phyloP scores from a whole-genome alignment of 352 stramenopile species.

The Globisporangium spinosum region DNA sequence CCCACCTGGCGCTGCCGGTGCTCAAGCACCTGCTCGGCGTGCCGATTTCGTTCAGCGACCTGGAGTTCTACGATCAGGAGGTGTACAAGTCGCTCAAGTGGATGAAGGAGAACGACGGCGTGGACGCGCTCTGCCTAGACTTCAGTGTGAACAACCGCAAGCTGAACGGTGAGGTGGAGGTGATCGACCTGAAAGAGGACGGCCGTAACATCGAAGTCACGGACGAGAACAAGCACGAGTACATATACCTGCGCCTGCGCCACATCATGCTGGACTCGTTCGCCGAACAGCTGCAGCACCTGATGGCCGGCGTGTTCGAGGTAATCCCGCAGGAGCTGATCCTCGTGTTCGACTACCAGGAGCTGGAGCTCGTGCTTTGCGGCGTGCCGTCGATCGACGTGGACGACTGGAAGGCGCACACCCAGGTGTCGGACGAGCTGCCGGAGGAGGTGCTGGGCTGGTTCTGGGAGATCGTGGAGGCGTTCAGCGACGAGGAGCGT shows the following conservation, averaged over 20 bases:
- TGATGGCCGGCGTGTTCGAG: conserved; percentile 95
- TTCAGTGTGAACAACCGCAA: conserved; percentile 84
- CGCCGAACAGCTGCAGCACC: conserved; percentile 89
- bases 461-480: conserved; percentile 66
- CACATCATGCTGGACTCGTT: conserved; percentile 96
- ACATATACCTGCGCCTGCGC: conserved; percentile 92
- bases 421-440: conserved; percentile 86
- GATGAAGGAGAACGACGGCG: conserved; percentile 81
- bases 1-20: conserved; percentile 79
- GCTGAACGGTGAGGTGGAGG: conserved; percentile 68
- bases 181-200: conserved; percentile 81
- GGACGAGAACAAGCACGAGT: conserved; percentile 98
- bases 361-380: conserved; percentile 79
- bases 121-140: conserved; percentile 72
- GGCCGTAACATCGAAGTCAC: conserved; percentile 84
- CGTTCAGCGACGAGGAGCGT: conserved; percentile 53
- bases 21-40: conserved; percentile 83
- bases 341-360: conserved; percentile 81
- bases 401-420: conserved; percentile 80
- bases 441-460: conserved; percentile 65
- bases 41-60: conserved; percentile 85
- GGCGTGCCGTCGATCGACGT: conserved; percentile 79
- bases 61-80: conserved; percentile 89
- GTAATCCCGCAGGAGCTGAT: conserved; percentile 91
- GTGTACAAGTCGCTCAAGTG: conserved; percentile 79